These are phyloP conservation scores for Metarhizium humberi DNA, from an alignment of 2,329 filamentous ascomycete genomes.

Conservation along the genomic window DNA sequence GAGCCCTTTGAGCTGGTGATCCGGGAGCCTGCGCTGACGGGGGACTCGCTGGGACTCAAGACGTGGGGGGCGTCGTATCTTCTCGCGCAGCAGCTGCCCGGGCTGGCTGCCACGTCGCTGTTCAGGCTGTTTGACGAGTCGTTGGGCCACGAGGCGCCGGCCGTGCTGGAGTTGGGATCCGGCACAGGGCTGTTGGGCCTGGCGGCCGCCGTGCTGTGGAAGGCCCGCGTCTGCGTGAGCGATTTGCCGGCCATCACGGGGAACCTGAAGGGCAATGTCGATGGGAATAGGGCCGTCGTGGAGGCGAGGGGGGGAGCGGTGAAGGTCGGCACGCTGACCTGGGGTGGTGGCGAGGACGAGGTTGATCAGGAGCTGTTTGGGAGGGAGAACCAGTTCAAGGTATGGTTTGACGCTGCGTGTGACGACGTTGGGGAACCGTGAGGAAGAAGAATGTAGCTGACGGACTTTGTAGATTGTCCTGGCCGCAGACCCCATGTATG, in stretches of 20 bases:
- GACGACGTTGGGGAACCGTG: too few relatives aligned
- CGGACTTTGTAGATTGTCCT: slow-evolving; percentile 53
- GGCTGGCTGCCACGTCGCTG: slow-evolving; percentile 33
- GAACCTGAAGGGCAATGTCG: slow-evolving; percentile 69
- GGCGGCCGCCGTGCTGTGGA: slow-evolving; percentile 67
- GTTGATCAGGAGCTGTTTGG: slow-evolving; percentile 36
- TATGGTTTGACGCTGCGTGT: slow-evolving; percentile 12
- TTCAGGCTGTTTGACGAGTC: slow-evolving; percentile 33
- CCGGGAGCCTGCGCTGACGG: slow-evolving; percentile 78
- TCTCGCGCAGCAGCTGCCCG: slow-evolving; percentile 62
- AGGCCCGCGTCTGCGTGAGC: slow-evolving; percentile 60
- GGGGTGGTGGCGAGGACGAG: slow-evolving; percentile 47
- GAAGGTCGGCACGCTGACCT: slow-evolving; percentile 61
- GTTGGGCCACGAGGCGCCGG: slow-evolving; percentile 19
- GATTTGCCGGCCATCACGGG: slow-evolving; percentile 77
- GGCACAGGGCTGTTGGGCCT: slow-evolving; percentile 89
- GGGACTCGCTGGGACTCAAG: slow-evolving; percentile 83
- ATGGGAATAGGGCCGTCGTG: slow-evolving; percentile 51
- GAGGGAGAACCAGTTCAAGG: slow-evolving; percentile 41
- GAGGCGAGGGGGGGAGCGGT: slow-evolving; percentile 44
- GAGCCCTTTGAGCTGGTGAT: slow-evolving; percentile 57
- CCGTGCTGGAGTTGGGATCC: slow-evolving; percentile 70
- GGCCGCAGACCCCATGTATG: slow-evolving; percentile 81
- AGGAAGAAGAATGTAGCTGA: not conserved
- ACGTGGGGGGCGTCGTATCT: slow-evolving; percentile 92